These are phyloP conservation scores for Alisma plantagoaquatica DNA, from an alignment of 106 monocot genomes.

Conservation along the genomic window DNA sequence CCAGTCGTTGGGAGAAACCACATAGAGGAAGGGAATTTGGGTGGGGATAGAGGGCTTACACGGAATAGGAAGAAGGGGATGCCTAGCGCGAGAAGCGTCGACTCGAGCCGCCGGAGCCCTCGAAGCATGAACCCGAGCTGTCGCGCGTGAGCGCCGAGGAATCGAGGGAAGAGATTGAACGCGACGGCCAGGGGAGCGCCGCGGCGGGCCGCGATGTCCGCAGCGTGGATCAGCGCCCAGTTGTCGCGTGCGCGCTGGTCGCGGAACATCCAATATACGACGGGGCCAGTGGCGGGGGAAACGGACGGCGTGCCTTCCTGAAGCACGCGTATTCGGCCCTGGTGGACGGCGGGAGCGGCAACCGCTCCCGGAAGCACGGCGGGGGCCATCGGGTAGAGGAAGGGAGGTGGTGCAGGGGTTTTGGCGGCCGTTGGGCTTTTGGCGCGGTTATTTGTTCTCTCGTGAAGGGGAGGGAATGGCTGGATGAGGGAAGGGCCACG, in stretches of 20 bases:
- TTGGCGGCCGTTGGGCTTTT: too few species aligned
- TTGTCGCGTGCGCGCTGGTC: slow-evolving; percentile 56
- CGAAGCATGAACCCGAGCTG: slow-evolving; percentile 93
- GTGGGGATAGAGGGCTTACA: background rate
- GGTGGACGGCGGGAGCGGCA: background rate
- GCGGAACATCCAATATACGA: slow-evolving; percentile 86
- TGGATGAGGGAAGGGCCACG: too few species aligned
- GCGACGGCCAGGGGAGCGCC: slow-evolving; percentile 49
- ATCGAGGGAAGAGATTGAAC: slow-evolving; percentile 64
- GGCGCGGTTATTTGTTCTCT: too few species aligned
- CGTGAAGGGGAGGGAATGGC: too few species aligned
- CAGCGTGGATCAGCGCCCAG: slow-evolving; percentile 69
- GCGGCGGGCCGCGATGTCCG: slow-evolving; percentile 35
- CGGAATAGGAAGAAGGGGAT: slow-evolving; percentile 75
- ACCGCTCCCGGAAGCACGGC: background rate
- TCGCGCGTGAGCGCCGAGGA: slow-evolving; percentile 73
- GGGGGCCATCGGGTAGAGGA: background rate
- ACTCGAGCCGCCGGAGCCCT: slow-evolving; percentile 44
- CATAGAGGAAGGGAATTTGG: background rate
- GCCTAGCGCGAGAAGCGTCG: slow-evolving; percentile 22
- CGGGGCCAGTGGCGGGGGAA: slow-evolving; percentile 24
- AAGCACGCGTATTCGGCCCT: background rate
- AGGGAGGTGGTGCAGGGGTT: background rate
- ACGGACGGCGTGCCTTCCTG: slow-evolving; percentile 13
- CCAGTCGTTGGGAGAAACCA: background rate